Conservation (phyloP, 805 yeast species). For the Candida arabinofermentans region DNA sequence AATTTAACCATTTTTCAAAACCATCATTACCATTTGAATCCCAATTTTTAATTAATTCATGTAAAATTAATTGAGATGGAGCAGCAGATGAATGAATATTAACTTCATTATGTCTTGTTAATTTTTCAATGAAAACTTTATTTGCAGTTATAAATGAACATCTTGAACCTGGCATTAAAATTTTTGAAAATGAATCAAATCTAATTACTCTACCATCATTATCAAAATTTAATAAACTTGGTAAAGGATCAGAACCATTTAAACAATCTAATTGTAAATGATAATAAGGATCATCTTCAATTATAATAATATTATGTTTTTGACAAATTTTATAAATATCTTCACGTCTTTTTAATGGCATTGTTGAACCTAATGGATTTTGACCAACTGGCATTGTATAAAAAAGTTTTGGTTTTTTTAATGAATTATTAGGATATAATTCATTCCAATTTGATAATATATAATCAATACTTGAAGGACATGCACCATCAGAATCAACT, state of each 20-base stretch:
- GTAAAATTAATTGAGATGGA: constrained; percentile 57
- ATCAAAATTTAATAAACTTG: constrained; percentile 69
- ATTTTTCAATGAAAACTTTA: constrained; percentile 45
- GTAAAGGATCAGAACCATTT: constrained; percentile 45
- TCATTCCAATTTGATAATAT: constrained; percentile 62
- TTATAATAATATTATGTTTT: constrained; percentile 63
- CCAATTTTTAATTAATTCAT: constrained; percentile 63
- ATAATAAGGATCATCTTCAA: constrained; percentile 88
- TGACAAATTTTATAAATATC: constrained; percentile 57
- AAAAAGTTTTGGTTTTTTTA: constrained; percentile 47
- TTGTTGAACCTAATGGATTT: constrained; percentile 77
- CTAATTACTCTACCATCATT: constrained; percentile 74
- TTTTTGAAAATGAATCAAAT: constrained; percentile 75
- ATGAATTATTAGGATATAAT: constrained; percentile 12
- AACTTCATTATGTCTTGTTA: constrained; percentile 60
- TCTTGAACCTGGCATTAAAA: constrained; percentile 73
- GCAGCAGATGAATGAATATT: constrained; percentile 75
- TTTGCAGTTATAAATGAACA: constrained; percentile 74
- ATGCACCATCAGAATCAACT: constrained; percentile 75
- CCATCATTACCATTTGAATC: constrained; percentile 42
- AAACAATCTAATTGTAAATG: constrained; percentile 59
- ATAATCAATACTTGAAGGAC: constrained; percentile 63
- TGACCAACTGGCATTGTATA: constrained; percentile 81
- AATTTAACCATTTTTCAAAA: constrained; percentile 67
- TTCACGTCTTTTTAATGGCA: constrained; percentile 52